Evolutionary conservation across 192 early-diverging fungal genomes (phyloP).

Genomic region (Linnemannia zychae): DNA sequence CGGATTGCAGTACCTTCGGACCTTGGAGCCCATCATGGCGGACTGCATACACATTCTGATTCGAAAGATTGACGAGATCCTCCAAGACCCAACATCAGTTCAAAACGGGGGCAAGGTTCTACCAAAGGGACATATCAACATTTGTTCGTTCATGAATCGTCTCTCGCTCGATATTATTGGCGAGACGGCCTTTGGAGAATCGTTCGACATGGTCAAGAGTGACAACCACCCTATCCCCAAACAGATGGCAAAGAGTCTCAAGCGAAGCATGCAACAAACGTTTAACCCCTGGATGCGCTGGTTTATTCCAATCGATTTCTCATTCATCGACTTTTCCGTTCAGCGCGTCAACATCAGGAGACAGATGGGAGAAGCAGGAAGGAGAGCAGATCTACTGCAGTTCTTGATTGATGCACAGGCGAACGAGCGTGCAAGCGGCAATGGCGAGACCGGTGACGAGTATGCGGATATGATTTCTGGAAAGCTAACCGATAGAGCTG

Average conservation of each 20-base stretch:
- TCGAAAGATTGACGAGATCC: slow-evolving; percentile 41
- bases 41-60: slow-evolving; percentile 42
- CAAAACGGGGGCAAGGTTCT: slow-evolving; percentile 46
- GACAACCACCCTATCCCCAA: slow-evolving; percentile 63
- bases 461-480: slow-evolving; percentile 43
- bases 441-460: slow-evolving; percentile 37
- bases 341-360: slow-evolving; percentile 19
- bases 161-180: slow-evolving; percentile 66
- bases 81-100: slow-evolving; percentile 48
- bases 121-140: slow-evolving; percentile 33
- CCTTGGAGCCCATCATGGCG: slow-evolving; percentile 60
- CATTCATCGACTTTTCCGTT: slow-evolving; percentile 24
- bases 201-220: slow-evolving; percentile 63
- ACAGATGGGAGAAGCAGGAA: slow-evolving; percentile 15
- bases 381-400: slow-evolving; percentile 35
- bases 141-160: slow-evolving; percentile 32
- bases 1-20: slow-evolving; percentile 63
- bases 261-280: slow-evolving; percentile 36
- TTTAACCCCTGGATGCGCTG: slow-evolving; percentile 44
- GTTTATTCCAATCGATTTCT: slow-evolving; percentile 32
- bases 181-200: slow-evolving; percentile 63
- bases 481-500: slow-evolving; percentile 34
- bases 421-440: slow-evolving; percentile 27
- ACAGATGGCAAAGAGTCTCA: slow-evolving; percentile 25
- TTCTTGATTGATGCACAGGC: slow-evolving; percentile 44